Base-by-base conservation (phyloP, 306 rosid genomes). In the Gastrolobium bilobum region DNA sequence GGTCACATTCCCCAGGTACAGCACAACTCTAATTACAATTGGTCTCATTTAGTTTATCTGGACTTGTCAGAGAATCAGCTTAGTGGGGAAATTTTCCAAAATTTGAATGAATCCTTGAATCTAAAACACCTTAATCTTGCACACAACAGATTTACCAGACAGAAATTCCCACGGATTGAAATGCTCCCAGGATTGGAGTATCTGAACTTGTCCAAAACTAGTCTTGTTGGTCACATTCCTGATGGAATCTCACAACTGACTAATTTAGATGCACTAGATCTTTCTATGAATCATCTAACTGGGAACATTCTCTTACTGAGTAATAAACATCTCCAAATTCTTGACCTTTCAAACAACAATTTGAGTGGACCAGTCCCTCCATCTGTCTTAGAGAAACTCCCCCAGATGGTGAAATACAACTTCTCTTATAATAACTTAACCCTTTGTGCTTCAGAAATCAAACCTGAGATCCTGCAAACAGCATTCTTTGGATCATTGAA, bases 21-120 rank as follows among this genome's bases (percentile, higher is more conserved):
- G 40, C 74, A 73, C 86, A 88, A 77, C 62, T 78, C 90, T 77
- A 85, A 78, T 52, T 79, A 75, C 80, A 88, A 73, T 44, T 90
- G 89, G 97, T 89, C 94, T 77, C 88, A 71, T 90, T 84, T 96
- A 84, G 84, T 90, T 88, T 90, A 89, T 84, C 87, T 96, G 30
- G 99, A 96, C 88, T 76, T 96, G 82, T 96, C 98, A 68, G 93
- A 83, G 90, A 96, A 96, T 84, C 85, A 81, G 66, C 88, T 96
- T 6, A 87, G 88, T 88, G 99, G 98, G 70, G 89, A 89, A 30
- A 68, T 91, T 77, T 89, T 90, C 74, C 91, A 81, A 31, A 64
- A 87, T 61, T 79, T 89, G 83, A 84, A 73, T 78, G 86, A 71
- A 59, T 79, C 89, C 59, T 84, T 47, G 74, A 93, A 89, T 80